Evolutionary conservation across 1,284 basidiomycete species (phyloP).

Genomic region (Apiotrichum veenhuisii): DNA sequence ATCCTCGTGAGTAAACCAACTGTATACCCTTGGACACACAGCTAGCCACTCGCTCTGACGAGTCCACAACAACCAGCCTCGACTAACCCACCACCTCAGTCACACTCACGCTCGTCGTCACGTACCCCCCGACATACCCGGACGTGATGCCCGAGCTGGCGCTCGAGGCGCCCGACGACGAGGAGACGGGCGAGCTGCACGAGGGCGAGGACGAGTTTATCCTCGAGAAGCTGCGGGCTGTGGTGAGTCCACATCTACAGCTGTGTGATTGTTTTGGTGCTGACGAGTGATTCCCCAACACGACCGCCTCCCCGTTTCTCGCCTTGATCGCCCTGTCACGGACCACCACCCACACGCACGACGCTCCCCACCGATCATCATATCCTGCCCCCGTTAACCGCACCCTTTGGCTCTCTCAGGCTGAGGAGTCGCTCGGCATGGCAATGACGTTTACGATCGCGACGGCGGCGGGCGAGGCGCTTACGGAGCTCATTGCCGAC

Average conservation of each 20-base stretch:
- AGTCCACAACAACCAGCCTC: not conserved
- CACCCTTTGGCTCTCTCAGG: constrained; percentile 54
- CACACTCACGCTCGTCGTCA: constrained; percentile 66
- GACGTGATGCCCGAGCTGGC: constrained; percentile 71
- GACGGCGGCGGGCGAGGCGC: constrained; percentile 75
- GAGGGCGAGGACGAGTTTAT: constrained; percentile 57
- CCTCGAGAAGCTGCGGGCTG: constrained; percentile 59
- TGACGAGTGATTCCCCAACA: not conserved
- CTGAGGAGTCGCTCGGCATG: constrained; percentile 87
- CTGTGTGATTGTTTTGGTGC: not conserved
- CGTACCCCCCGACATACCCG: constrained; percentile 67
- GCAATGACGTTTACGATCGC: constrained; percentile 97
- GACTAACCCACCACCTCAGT: constrained; percentile 55
- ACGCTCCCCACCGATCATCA: too few relatives aligned
- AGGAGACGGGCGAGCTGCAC: constrained; percentile 53
- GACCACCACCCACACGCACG: too few relatives aligned
- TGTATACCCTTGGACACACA: not conserved
- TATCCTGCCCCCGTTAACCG: not conserved
- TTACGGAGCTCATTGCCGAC: constrained; percentile 62
- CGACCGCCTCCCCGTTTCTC: not conserved
- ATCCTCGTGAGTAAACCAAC: constrained; percentile 26
- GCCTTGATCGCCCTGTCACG: too few relatives aligned
- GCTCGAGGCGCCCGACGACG: constrained; percentile 63
- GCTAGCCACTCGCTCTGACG: too few relatives aligned
- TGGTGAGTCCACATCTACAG: constrained; percentile 56